phyloP scores from a whole-genome alignment of 257 asterid genomes.

The Leonotis leonurus region DNA sequence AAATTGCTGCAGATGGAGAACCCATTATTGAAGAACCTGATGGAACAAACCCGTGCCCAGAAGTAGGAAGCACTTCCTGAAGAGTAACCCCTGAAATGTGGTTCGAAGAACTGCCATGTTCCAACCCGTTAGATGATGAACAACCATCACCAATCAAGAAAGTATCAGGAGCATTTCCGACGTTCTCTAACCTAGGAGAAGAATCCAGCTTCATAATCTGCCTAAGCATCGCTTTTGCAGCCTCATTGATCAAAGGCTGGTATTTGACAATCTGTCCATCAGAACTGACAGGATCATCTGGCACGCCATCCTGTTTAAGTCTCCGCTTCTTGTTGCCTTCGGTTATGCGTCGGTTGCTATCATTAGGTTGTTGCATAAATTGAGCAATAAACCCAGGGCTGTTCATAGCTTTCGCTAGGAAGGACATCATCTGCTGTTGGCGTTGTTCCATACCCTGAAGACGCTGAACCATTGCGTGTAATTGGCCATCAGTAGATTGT shows the following conservation, averaged over 20 bases:
- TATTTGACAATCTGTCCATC: slow-evolving; percentile 83
- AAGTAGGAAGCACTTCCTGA: slow-evolving; percentile 54
- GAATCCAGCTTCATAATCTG: slow-evolving; percentile 67
- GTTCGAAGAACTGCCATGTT: slow-evolving; percentile 26
- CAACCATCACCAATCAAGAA: slow-evolving; percentile 41
- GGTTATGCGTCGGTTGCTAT: slow-evolving; percentile 44
- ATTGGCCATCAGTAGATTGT: slow-evolving; percentile 73
- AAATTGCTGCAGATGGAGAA: slow-evolving; percentile 22
- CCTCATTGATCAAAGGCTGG: slow-evolving; percentile 77
- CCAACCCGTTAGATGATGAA: slow-evolving; percentile 28
- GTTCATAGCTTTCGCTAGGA: slow-evolving; percentile 92
- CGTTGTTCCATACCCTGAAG: slow-evolving; percentile 98
- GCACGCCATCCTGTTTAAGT: slow-evolving; percentile 53
- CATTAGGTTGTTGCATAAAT: slow-evolving; percentile 80
- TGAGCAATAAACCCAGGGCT: slow-evolving; percentile 89
- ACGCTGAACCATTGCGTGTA: slow-evolving; percentile 74
- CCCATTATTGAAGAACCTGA: slow-evolving; percentile 19
- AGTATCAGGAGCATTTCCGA: slow-evolving; percentile 35
- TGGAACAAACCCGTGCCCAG: slow-evolving; percentile 34
- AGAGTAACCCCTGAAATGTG: slow-evolving; percentile 56
- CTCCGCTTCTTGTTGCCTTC: slow-evolving; percentile 85
- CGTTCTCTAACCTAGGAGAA: slow-evolving; percentile 52
- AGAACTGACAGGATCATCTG: slow-evolving; percentile 32
- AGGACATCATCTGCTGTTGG: slow-evolving; percentile 96
- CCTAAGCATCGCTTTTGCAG: slow-evolving; percentile 71